A percentile compares a stretch with the other conserved stretches of the same genome.
Conservation (phyloP, 2,329 filamentous ascomycete species). For the Lizonia empirigonia region DNA sequence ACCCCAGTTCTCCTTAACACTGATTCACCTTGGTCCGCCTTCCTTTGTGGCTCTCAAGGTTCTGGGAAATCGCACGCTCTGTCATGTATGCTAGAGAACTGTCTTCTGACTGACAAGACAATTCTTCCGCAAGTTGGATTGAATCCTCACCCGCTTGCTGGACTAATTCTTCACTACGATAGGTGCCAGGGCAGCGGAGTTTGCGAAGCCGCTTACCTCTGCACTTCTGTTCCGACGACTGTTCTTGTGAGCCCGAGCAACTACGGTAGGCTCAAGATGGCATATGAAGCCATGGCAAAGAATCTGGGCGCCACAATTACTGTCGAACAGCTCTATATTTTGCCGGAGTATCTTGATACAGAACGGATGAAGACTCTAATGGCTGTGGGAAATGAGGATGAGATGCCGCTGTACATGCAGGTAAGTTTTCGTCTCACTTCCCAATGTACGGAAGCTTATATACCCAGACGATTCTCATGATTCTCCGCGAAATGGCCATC, state of each 20-base stretch:
- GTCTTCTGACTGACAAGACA: constrained; percentile 29
- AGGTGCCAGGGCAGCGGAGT: constrained; percentile 16
- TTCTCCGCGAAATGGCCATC: no score
- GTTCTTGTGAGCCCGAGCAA: constrained; percentile 27
- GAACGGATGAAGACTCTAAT: constrained; percentile 25
- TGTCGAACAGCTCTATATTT: constrained; percentile 17
- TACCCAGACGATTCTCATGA: no score
- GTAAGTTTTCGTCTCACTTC: no score
- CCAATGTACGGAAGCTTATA: no score
- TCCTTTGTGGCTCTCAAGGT: constrained; percentile 67
- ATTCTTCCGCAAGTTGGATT: no score
- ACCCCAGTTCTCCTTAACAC: constrained; percentile 56
- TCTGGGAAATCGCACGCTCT: constrained; percentile 65
- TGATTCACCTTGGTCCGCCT: constrained; percentile 60
- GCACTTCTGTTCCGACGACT: constrained; percentile 14
- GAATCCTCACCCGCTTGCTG: constrained; percentile 59
- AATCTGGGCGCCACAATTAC: constrained; percentile 4
- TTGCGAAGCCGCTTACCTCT: constrained; percentile 25
- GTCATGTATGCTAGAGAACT: constrained; percentile 65
- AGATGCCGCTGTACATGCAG: constrained; percentile 26
- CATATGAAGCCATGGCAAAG: constrained; percentile 17
- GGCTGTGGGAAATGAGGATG: constrained; percentile 19
- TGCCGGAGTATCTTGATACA: constrained; percentile 20
- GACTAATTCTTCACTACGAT: constrained; percentile 62
- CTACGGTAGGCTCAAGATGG: constrained; percentile 11